phyloP scores from a whole-genome alignment of 208 protist species.

The Trypanosomatidae sp. region DNA sequence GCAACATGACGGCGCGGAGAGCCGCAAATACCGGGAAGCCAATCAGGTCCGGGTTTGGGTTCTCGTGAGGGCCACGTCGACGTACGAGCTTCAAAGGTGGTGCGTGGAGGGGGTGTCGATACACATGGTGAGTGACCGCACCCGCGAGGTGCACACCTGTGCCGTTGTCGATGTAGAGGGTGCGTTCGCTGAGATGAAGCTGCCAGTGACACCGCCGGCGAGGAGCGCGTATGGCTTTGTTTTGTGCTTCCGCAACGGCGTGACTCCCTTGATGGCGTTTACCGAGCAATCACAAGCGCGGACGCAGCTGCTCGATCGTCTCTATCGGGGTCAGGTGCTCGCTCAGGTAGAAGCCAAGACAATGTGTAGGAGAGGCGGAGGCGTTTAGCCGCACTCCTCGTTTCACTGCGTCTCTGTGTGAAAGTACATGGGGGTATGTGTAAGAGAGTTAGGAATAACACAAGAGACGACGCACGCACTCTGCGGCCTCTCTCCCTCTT shows the following conservation, averaged over 20 bases:
- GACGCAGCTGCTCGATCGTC: constrained; percentile 10
- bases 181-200: constrained; percentile 9
- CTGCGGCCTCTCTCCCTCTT: neutral
- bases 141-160: neutral
- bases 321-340: constrained; percentile 13
- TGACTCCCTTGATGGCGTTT: constrained; percentile 11
- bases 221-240: constrained; percentile 15
- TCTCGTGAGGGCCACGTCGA: neutral
- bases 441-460: neutral
- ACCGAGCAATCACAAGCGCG: constrained; percentile 15
- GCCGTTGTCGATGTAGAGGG: constrained; percentile 8
- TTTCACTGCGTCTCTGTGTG: neutral
- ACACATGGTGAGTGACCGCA: constrained; percentile 1
- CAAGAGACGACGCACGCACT: neutral
- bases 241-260: constrained; percentile 10
- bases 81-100: constrained; percentile 23
- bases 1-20: neutral
- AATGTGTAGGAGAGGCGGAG: neutral
- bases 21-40: neutral
- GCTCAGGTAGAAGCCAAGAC: constrained; percentile 3
- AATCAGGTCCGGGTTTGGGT: constrained; percentile 8
- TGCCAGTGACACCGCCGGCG: constrained; percentile 17
- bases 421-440: neutral
- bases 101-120: constrained; percentile 3
- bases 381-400: neutral